Base-by-base conservation (phyloP, 2,329 filamentous ascomycete genomes). In the Myriosclerotinia curreyana region DNA sequence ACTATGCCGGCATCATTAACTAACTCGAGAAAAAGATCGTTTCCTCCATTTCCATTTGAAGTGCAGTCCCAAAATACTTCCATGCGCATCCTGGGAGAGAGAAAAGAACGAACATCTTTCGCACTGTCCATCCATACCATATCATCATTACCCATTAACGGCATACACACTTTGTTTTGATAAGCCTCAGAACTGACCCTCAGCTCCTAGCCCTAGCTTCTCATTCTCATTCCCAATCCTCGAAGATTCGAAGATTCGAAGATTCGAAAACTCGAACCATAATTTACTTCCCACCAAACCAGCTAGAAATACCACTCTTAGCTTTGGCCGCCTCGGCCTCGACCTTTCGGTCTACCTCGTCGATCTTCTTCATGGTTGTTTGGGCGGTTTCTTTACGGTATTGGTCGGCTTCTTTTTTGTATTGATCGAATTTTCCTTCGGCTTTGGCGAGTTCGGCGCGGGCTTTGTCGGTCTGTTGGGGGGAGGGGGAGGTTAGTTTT, bases 321-420 rank as follows among this genome's bases (percentile, higher is more conserved):
- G 92, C 90, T 81, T 96, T 89, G 60, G 86, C 78, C 5, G 92
- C 86, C 69, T 87, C 86, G 69, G 90, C 81, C 80, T 93, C 90
- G 60, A 96, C 88, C 69, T 86, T 92, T 72, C 86, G 85, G 79
- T 96, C 93, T 72, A 93, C 88, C 76, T 89, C 85, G 77, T 97
- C 89, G 60, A 95, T 86, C 73, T 92, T 90, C 75, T 87, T 85
- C 71, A 88, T 77, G 40, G 87, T 79, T 66, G 88, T 82, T 49
- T 86, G 83, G 70, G 88, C 83, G 65, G 84, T 79, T 28, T 88
- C 84, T 74, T 88, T 85, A 55, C 83, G 81, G 70, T 84, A 83
- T 31, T 83, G 77, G 70, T 88, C 83, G 65, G 84, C 79, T 25
- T 88, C 84, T 74, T 88, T 85, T 55, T 83, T 81, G 70, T 84